Conservation (phyloP, 768 basidiomycete genomes). For the Mycena alexandri region DNA sequence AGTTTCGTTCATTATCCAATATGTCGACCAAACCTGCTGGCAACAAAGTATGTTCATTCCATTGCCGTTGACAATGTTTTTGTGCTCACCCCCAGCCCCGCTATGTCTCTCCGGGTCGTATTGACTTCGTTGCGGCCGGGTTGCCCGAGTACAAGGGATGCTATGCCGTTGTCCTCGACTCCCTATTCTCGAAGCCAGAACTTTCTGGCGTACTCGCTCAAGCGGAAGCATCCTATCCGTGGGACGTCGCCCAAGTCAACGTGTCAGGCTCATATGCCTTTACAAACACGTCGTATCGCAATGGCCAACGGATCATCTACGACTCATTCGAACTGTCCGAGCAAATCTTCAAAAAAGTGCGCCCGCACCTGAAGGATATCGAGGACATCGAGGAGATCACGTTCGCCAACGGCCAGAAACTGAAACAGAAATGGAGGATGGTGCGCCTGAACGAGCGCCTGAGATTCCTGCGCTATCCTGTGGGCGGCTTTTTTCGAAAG, state of each 20-base stretch:
- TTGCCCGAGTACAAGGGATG: slow-evolving; percentile 28
- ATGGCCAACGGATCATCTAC: slow-evolving; percentile 35
- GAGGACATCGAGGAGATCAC: slow-evolving; percentile 31
- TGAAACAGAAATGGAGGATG: slow-evolving; percentile 35
- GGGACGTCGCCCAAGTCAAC: slow-evolving; percentile 34
- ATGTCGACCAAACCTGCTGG: too few species aligned
- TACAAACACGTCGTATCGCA: slow-evolving; percentile 27
- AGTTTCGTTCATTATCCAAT: too few species aligned
- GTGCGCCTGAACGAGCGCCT: slow-evolving; percentile 36
- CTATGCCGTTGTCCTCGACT: slow-evolving; percentile 31
- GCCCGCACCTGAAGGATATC: slow-evolving; percentile 29
- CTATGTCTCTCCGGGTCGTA: slow-evolving; percentile 9
- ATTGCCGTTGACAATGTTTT: too few species aligned
- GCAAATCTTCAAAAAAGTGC: slow-evolving; percentile 26
- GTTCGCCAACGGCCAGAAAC: not conserved
- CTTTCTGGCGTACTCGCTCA: slow-evolving; percentile 15
- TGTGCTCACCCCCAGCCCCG: slow-evolving; percentile 4
- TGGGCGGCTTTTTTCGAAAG: slow-evolving; percentile 29
- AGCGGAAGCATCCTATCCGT: slow-evolving; percentile 27
- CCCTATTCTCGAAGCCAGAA: slow-evolving; percentile 27
- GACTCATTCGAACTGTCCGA: slow-evolving; percentile 31
- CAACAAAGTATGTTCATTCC: too few species aligned
- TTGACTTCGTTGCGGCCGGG: slow-evolving; percentile 23
- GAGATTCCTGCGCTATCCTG: slow-evolving; percentile 31
- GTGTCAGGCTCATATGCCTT: not conserved